Conservation (phyloP, 1,284 basidiomycete genomes). For the Cryptococcus sp. region DNA sequence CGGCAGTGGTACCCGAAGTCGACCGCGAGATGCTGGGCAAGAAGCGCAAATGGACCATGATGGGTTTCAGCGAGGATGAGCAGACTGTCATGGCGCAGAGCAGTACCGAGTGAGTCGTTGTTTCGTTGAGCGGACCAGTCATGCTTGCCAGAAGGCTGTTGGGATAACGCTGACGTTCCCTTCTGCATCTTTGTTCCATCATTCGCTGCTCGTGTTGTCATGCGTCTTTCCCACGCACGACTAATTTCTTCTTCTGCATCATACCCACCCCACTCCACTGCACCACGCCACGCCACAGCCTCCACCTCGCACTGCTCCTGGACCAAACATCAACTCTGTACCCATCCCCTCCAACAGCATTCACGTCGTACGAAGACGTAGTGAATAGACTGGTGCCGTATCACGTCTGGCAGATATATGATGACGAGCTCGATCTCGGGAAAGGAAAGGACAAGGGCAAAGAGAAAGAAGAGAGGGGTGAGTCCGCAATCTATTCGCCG, state of each 20-base stretch:
- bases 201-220: too few species aligned
- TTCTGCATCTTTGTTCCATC: background rate
- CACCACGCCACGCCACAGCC: conserved; percentile 16
- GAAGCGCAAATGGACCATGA: conserved; percentile 30
- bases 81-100: conserved; percentile 15
- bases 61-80: conserved; percentile 25
- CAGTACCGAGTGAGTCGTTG: conserved; percentile 11
- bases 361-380: conserved; percentile 38
- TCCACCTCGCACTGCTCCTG: conserved; percentile 37
- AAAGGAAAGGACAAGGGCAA: conserved; percentile 8
- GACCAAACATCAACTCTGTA: conserved; percentile 41
- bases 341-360: conserved; percentile 30
- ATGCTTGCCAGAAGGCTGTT: background rate
- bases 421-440: conserved; percentile 38
- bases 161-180: background rate
- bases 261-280: background rate
- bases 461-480: conserved; percentile 12
- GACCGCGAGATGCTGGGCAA: conserved; percentile 11
- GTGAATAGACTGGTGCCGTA: conserved; percentile 46
- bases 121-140: background rate
- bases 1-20: background rate
- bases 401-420: conserved; percentile 48
- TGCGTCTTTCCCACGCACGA: too few species aligned
- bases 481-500: background rate
- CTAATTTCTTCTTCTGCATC: too few species aligned